Conservation (phyloP, 2,329 filamentous ascomycete species). For the Colletotrichum chlorophyti region DNA sequence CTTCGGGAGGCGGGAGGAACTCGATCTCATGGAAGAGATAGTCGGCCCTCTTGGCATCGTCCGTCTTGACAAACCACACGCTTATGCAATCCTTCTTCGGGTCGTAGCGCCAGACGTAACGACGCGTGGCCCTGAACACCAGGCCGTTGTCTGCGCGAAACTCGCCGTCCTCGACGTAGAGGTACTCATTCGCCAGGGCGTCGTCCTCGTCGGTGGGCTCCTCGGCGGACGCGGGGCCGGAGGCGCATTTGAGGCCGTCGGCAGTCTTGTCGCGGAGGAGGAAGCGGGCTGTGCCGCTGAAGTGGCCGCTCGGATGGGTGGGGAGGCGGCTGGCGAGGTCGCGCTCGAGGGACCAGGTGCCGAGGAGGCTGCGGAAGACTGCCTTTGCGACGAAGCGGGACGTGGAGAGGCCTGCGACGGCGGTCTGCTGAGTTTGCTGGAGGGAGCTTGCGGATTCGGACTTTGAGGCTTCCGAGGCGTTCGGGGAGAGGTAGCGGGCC, state of each 20-base stretch:
- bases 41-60: conserved; percentile 68
- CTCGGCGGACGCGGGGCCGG: conserved; percentile 15
- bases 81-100: conserved; percentile 66
- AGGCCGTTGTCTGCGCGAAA: conserved; percentile 65
- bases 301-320: conserved; percentile 68
- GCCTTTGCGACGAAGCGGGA: conserved; percentile 66
- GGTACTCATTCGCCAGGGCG: conserved; percentile 62
- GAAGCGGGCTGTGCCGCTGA: conserved; percentile 71
- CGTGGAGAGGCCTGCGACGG: conserved; percentile 48
- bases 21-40: conserved; percentile 80
- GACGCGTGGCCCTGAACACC: conserved; percentile 65
- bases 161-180: conserved; percentile 73
- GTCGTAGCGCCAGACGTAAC: conserved; percentile 77
- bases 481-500: conserved; percentile 55
- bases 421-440: conserved; percentile 50
- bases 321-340: conserved; percentile 60
- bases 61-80: conserved; percentile 75
- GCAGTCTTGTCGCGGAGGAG: conserved; percentile 65
- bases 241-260: conserved; percentile 52
- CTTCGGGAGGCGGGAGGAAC: conserved; percentile 53
- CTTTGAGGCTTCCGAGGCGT: conserved; percentile 43
- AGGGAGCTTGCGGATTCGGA: conserved; percentile 51
- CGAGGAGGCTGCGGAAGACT: conserved; percentile 74
- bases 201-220: conserved; percentile 29
- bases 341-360: conserved; percentile 70